Percentiles rank a stretch among this genome's conserved stretches.
Conservation (phyloP, 352 stramenopile genomes). For the Globisporangium yorkense region DNA sequence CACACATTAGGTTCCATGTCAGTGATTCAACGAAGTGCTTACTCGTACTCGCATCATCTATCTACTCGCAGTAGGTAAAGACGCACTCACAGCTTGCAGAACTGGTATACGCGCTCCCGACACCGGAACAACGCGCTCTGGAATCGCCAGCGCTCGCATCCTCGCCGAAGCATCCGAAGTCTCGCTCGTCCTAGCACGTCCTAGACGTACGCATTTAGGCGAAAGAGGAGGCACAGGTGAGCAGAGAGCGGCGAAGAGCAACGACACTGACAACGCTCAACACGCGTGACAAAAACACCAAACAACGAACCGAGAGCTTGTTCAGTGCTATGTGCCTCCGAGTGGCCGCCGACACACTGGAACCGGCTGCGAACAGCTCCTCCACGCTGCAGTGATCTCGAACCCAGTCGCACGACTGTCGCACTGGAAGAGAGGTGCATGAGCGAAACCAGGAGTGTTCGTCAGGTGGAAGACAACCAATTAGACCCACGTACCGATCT, state of each 20-base stretch:
- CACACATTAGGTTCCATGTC: neutral
- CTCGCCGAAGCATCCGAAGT: neutral
- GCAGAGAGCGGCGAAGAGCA: neutral
- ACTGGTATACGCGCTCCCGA: conserved; percentile 20
- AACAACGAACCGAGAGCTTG: conserved; percentile 30
- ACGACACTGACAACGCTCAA: neutral
- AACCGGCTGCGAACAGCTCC: conserved; percentile 19
- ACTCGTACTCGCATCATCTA: no score
- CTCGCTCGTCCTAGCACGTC: conserved; percentile 8
- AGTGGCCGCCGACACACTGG: conserved; percentile 14
- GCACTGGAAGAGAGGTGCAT: conserved; percentile 7
- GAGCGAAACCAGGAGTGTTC: neutral
- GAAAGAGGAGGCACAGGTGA: neutral
- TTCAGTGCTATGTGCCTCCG: conserved; percentile 31
- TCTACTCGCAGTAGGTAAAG: neutral
- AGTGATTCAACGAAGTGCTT: neutral
- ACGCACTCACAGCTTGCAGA: conserved; percentile 38
- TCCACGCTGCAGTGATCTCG: conserved; percentile 41
- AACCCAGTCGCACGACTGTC: conserved; percentile 27
- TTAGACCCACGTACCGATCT: conserved; percentile 1
- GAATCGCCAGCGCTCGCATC: conserved; percentile 25
- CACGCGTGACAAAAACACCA: neutral
- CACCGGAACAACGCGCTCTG: conserved; percentile 18
- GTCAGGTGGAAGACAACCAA: neutral
- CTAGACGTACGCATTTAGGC: conserved; percentile 6